Percentiles rank a stretch among this genome's conserved stretches.
Evolutionary conservation across 1,284 basidiomycete species (phyloP).

Genomic region (Ustilago cynodontis): DNA sequence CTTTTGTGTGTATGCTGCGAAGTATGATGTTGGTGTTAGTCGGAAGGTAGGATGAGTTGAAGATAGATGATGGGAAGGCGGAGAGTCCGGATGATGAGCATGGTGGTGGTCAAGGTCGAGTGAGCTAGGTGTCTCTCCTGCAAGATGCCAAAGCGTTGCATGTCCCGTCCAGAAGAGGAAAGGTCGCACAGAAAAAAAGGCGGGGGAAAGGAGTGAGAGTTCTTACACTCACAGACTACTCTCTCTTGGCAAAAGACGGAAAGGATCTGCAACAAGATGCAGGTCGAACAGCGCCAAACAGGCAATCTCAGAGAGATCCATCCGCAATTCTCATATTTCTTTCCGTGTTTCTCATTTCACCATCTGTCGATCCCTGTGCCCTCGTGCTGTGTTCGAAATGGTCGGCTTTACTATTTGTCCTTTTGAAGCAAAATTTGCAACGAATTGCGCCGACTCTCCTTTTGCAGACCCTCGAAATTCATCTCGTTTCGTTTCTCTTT

Average conservation of each 20-base stretch:
- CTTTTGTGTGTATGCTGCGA: too few species aligned
- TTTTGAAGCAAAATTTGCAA: neutral
- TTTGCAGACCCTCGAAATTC: too few species aligned
- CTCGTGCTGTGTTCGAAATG: neutral
- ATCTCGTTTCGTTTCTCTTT: too few species aligned
- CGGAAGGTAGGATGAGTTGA: neutral
- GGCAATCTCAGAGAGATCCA: neutral
- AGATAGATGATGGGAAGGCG: neutral
- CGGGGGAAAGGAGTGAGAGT: constrained; percentile 1
- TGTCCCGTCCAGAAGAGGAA: neutral
- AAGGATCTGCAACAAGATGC: neutral
- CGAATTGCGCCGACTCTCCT: too few species aligned
- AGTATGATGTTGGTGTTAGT: neutral
- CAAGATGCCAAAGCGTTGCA: neutral
- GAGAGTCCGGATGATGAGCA: too few species aligned
- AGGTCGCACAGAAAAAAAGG: neutral
- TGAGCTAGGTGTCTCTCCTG: neutral
- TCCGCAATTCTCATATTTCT: neutral
- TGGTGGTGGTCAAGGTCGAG: neutral
- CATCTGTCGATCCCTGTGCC: constrained; percentile 1
- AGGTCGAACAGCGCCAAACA: neutral
- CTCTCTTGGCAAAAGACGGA: neutral
- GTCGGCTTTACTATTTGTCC: too few species aligned
- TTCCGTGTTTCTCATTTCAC: neutral
- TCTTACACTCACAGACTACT: too few species aligned